Evolutionary conservation across 805 yeast genomes (phyloP).

Genomic region (Starmerella floris): DNA sequence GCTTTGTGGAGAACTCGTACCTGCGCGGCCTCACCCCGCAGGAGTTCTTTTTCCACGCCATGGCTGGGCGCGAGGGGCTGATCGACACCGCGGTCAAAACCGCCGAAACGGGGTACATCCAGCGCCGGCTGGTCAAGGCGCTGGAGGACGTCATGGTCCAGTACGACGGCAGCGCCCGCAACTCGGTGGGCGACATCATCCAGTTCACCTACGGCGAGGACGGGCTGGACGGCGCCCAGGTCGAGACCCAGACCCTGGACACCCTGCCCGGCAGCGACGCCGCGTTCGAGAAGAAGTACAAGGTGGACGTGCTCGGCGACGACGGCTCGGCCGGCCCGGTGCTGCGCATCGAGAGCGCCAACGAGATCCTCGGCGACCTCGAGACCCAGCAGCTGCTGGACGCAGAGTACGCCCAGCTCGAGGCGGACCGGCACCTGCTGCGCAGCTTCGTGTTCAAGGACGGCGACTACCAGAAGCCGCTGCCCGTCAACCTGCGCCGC

Average conservation of each 20-base stretch:
- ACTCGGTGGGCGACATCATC: constrained; percentile 89
- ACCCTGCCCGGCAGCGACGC: constrained; percentile 87
- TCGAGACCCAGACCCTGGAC: constrained; percentile 90
- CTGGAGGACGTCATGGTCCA: constrained; percentile 95
- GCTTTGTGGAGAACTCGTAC: constrained; percentile 94
- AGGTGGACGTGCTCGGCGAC: constrained; percentile 65
- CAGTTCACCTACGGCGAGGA: constrained; percentile 98
- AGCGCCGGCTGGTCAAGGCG: constrained; percentile 94
- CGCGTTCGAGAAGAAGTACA: constrained; percentile 69
- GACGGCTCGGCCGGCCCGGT: constrained; percentile 36
- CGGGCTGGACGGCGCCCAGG: constrained; percentile 96
- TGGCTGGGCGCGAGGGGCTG: constrained; percentile 99
- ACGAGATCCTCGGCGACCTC: constrained; percentile 80
- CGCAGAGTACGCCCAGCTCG: constrained; percentile 67
- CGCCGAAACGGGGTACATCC: constrained; percentile 97
- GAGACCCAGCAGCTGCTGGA: constrained; percentile 70
- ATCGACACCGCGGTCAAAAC: constrained; percentile 99
- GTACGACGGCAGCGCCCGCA: constrained; percentile 96
- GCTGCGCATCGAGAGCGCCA: constrained; percentile 70
- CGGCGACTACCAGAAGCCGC: constrained; percentile 95
- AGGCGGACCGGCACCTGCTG: constrained; percentile 62
- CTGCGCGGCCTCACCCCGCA: constrained; percentile 96
- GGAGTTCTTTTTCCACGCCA: constrained; percentile 97
- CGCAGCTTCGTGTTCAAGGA: constrained; percentile 72
- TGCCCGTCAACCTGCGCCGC: constrained; percentile 95